Conservation (phyloP, 2,329 filamentous ascomycete genomes). For the Cladosporium sp. region DNA sequence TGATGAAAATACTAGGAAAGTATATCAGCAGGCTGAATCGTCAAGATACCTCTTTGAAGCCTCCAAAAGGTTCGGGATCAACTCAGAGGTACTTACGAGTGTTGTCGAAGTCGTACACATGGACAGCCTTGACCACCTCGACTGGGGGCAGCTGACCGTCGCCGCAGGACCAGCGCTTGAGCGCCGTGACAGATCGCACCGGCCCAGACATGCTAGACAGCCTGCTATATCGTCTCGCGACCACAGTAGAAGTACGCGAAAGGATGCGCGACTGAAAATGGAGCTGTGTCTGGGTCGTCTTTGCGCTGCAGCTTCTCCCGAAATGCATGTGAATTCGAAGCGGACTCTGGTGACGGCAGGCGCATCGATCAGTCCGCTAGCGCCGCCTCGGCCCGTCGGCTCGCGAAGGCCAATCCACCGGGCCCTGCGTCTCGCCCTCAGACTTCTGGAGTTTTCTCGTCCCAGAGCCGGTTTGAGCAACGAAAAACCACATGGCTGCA, state of each 20-base stretch:
- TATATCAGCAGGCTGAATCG: slow-evolving; percentile 9
- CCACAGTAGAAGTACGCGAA: neutral
- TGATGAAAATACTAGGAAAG: slow-evolving; percentile 69
- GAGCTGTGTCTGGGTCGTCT: neutral
- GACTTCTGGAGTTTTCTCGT: slow-evolving; percentile 11
- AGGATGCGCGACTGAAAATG: neutral
- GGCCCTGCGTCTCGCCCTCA: neutral
- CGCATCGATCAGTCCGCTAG: neutral
- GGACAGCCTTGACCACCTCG: slow-evolving; percentile 68
- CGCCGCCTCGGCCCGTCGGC: slow-evolving; percentile 5
- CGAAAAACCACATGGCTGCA: neutral
- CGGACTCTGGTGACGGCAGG: neutral
- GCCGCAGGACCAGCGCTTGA: slow-evolving; percentile 78
- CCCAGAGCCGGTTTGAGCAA: neutral
- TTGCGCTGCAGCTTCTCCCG: neutral
- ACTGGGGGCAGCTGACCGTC: slow-evolving; percentile 65
- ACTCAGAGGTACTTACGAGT: slow-evolving; percentile 55
- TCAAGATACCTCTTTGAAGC: neutral
- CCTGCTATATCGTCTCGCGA: neutral
- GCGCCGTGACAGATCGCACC: slow-evolving; percentile 58
- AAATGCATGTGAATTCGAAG: too few relatives aligned
- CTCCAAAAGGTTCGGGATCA: neutral
- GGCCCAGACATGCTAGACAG: slow-evolving; percentile 9
- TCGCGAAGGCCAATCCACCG: neutral
- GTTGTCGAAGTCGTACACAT: slow-evolving; percentile 98